Evolutionary conservation across 768 basidiomycete species (phyloP).

Genomic region (Termitomyces sp.): DNA sequence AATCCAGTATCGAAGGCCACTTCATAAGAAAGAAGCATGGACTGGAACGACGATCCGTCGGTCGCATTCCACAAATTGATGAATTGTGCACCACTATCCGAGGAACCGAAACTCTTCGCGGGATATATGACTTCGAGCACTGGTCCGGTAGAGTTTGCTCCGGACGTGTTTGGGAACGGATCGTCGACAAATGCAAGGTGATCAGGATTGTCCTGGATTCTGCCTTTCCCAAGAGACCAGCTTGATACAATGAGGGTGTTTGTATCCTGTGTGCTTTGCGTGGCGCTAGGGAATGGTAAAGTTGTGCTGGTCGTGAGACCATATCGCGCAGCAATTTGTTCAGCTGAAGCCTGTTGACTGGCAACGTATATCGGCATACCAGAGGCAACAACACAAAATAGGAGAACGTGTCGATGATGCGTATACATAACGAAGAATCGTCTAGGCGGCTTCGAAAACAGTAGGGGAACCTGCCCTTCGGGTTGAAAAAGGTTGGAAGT

Average conservation of each 20-base stretch:
- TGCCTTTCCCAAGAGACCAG: slow-evolving; percentile 62
- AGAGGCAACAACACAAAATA: slow-evolving; percentile 14
- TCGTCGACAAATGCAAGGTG: slow-evolving; percentile 64
- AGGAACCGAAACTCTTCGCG: slow-evolving; percentile 53
- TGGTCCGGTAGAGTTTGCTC: slow-evolving; percentile 30
- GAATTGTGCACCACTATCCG: slow-evolving; percentile 65
- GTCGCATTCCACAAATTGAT: slow-evolving; percentile 65
- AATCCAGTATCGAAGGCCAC: slow-evolving; percentile 65
- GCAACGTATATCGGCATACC: slow-evolving; percentile 19
- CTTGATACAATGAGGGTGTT: slow-evolving; percentile 46
- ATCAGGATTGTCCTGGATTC: slow-evolving; percentile 52
- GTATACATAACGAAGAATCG: slow-evolving; percentile 9
- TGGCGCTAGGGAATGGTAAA: slow-evolving; percentile 63
- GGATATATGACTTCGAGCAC: slow-evolving; percentile 65
- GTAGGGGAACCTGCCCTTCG: neutral
- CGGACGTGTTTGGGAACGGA: slow-evolving; percentile 53
- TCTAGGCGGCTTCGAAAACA: neutral
- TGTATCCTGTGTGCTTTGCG: slow-evolving; percentile 47
- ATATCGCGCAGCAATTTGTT: slow-evolving; percentile 46
- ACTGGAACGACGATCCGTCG: slow-evolving; percentile 51
- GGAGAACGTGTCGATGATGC: slow-evolving; percentile 9
- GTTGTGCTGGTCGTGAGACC: slow-evolving; percentile 57
- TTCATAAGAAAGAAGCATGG: slow-evolving; percentile 74
- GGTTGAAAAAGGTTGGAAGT: too few species aligned
- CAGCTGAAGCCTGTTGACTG: slow-evolving; percentile 26